Evolutionary conservation across 2,329 filamentous ascomycete species (phyloP), one percentile per base, ranked within the genome.

Genomic region (Coleophoma cylindrospora): DNA sequence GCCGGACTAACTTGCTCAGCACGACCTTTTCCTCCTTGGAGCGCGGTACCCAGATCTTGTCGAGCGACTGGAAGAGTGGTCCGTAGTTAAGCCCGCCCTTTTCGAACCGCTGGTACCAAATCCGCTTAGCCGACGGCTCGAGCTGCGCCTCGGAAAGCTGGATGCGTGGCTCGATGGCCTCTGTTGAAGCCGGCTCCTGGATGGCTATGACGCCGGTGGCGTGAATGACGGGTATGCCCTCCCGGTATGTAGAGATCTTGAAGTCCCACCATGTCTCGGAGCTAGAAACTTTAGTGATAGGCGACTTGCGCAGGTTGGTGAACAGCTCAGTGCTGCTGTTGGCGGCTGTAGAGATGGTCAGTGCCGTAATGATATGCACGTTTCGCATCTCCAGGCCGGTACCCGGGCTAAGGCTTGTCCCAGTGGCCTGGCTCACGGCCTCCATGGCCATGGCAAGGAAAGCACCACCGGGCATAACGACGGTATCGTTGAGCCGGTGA

Each of bases 401-500:
- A 10, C n/a, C 34, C n/a, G 10, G 10, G n/a, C 10, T 36, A 10
- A n/a, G 34, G 10, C 10, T 36, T 36, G 34, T 10, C n/a, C n/a
- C 10, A 36, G 34, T n/a, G n/a, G n/a, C 34, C n/a, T 36, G 34
- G 10, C 10, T n/a, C n/a, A 36, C 34, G 34, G 34, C 34, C n/a
- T 36, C 10, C 10, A 36, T 36, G 5, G 48, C 52, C 36, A 68
- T 57, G 10, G 65, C 62, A 2, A 63, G 56, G 12, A 57, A 54
- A 34, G 68, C 69, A 14, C 70, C 68, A 12, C 69, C 73, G 36
- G 75, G 72, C 47, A 73, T 75, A 51, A 77, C 67, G 49, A 73
- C 70, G 40, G 72, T 70, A 55, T 66, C 71, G 44, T 74, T 68
- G 50, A 78, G 74, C 36, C 66, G 58, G 59, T 79, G 76, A 54